phyloP scores from a whole-genome alignment of 2,329 filamentous ascomycete genomes.

The Alternaria triticina region DNA sequence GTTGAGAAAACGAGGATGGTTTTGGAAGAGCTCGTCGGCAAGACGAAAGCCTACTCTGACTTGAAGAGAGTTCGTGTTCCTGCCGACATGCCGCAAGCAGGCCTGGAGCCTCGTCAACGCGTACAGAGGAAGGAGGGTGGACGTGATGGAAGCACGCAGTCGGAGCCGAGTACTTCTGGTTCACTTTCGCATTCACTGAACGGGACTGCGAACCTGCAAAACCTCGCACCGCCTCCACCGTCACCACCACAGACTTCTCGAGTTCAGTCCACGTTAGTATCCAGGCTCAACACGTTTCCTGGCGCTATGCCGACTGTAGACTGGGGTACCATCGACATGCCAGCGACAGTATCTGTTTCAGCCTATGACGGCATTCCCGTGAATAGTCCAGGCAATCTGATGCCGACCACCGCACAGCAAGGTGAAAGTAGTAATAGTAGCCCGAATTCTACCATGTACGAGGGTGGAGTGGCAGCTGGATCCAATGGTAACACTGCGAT shows the following conservation, averaged over 20 bases:
- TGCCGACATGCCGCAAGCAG: conserved; percentile 48
- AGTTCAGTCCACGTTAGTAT: conserved; percentile 1
- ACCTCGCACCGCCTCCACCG: conserved; percentile 4
- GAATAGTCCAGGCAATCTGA: not conserved
- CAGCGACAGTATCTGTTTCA: conserved; percentile 1
- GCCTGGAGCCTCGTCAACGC: conserved; percentile 34
- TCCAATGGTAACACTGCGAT: conserved; percentile 26
- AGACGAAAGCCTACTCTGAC: conserved; percentile 65
- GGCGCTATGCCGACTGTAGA: conserved; percentile 34
- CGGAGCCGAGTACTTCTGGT: not conserved
- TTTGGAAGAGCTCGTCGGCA: conserved; percentile 66
- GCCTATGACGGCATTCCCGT: not conserved
- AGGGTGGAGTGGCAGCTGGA: not conserved
- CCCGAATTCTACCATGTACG: conserved; percentile 4
- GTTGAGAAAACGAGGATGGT: conserved; percentile 67
- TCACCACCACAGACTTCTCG: not conserved
- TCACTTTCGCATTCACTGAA: not conserved
- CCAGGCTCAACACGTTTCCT: conserved; percentile 17
- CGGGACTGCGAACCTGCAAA: not conserved
- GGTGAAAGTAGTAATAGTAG: conserved; percentile 5
- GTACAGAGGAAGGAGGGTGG: conserved; percentile 3
- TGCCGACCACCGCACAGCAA: not conserved
- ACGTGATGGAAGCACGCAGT: conserved; percentile 11
- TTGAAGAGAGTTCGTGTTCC: conserved; percentile 66
- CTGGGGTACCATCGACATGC: conserved; percentile 34